phyloP scores from a whole-genome alignment of 108 stramenopile species.

The Discostella stelligeroides region DNA sequence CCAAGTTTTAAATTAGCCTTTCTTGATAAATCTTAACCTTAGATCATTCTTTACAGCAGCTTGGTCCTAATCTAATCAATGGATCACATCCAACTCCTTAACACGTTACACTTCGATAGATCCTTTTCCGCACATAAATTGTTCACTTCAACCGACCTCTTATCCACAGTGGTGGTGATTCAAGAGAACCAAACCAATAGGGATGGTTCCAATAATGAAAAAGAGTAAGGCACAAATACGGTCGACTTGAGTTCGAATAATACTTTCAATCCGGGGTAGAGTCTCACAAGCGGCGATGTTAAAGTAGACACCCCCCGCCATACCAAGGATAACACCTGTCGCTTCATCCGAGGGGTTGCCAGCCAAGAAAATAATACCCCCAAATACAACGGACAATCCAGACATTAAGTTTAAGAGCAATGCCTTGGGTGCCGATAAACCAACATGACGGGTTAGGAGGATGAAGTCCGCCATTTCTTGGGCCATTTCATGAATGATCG shows the following conservation, averaged over 20 bases:
- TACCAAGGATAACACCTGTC: conserved; percentile 67
- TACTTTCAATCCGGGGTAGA: conserved; percentile 46
- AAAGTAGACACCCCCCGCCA: conserved; percentile 80
- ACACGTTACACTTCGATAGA: no score
- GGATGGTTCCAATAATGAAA: conserved; percentile 69
- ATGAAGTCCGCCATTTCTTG: conserved; percentile 89
- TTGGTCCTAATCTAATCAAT: no score
- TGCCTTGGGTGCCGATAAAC: conserved; percentile 54
- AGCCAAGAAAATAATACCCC: conserved; percentile 59
- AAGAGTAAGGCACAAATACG: conserved; percentile 41
- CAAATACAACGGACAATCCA: conserved; percentile 69
- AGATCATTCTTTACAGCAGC: no score
- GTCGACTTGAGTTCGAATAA: conserved; percentile 25
- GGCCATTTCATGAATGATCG: conserved; percentile 79
- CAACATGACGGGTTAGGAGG: conserved; percentile 68
- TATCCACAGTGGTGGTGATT: conserved; percentile 85
- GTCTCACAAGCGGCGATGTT: conserved; percentile 71
- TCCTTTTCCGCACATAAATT: no score
- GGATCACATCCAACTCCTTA: no score
- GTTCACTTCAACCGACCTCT: no score
- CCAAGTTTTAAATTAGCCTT: no score
- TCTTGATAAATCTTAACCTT: no score
- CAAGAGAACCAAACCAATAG: conserved; percentile 82
- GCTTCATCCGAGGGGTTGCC: conserved; percentile 46
- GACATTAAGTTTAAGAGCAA: conserved; percentile 66